These are phyloP conservation scores for Hyaloperonospora arabidopsidis DNA, from an alignment of 352 stramenopile genomes.

Conservation along the genomic window DNA sequence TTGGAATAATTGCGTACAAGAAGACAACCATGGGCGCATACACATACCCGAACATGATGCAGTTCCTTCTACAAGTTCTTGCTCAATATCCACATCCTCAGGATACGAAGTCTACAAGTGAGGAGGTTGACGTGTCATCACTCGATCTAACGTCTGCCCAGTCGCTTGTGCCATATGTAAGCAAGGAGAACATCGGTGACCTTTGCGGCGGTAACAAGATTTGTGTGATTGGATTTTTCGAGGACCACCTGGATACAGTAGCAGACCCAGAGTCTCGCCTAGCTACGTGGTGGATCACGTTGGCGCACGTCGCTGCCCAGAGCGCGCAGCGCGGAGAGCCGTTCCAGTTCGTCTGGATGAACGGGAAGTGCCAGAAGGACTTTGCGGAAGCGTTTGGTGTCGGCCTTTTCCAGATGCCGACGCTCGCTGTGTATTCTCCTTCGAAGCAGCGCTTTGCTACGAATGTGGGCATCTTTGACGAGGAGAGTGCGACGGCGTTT, in stretches of 20 bases:
- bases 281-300: constrained; percentile 32
- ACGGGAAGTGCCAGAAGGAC: constrained; percentile 61
- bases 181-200: constrained; percentile 39
- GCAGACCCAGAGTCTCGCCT: constrained; percentile 35
- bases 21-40: constrained; percentile 61
- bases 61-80: constrained; percentile 58
- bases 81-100: constrained; percentile 53
- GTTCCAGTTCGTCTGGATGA: constrained; percentile 70
- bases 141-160: constrained; percentile 21
- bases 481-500: constrained; percentile 45
- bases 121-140: constrained; percentile 21
- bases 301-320: constrained; percentile 36
- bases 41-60: constrained; percentile 59
- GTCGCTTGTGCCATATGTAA: constrained; percentile 43
- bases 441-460: constrained; percentile 61
- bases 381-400: constrained; percentile 66
- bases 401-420: constrained; percentile 69
- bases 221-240: constrained; percentile 73
- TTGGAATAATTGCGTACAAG: constrained; percentile 57
- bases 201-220: constrained; percentile 57
- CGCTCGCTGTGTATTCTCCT: constrained; percentile 65
- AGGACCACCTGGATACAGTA: constrained; percentile 46
- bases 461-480: constrained; percentile 62
- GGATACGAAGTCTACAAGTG: constrained; percentile 18
- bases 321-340: constrained; percentile 49